Conservation (phyloP, 768 basidiomycete genomes). For the Lactarius hengduanensis region DNA sequence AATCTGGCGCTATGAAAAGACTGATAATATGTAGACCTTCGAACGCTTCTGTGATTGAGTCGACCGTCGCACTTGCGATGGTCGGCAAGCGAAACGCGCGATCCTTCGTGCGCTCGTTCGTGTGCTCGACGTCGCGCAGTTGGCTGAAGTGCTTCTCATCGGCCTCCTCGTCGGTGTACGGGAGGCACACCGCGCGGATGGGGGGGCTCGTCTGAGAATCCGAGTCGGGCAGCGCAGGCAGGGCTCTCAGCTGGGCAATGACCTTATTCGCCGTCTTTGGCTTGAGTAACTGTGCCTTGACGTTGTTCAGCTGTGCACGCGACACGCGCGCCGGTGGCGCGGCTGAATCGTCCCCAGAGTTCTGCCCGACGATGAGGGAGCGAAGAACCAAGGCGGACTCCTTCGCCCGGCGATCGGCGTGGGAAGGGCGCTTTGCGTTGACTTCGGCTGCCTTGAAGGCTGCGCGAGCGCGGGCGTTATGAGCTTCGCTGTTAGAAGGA, state of each 20-base stretch:
- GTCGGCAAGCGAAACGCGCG: conserved; percentile 31
- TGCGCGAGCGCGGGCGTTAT: conserved; percentile 1
- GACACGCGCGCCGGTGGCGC: conserved; percentile 42
- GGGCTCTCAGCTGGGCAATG: conserved; percentile 63
- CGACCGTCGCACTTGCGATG: conserved; percentile 49
- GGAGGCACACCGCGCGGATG: conserved; percentile 78
- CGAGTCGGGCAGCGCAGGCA: conserved; percentile 49
- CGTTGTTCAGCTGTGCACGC: conserved; percentile 55
- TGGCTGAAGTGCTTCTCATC: conserved; percentile 58
- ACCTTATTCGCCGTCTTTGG: conserved; percentile 69
- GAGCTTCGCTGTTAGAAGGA: conserved; percentile 8
- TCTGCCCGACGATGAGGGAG: conserved; percentile 62
- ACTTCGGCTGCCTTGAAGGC: neutral
- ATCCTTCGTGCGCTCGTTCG: conserved; percentile 5
- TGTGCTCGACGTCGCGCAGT: conserved; percentile 34
- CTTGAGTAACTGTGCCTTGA: conserved; percentile 65
- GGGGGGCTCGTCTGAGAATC: conserved; percentile 40
- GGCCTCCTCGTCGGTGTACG: conserved; percentile 59
- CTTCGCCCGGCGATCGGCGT: conserved; percentile 60
- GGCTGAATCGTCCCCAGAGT: conserved; percentile 23
- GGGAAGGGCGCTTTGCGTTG: conserved; percentile 21
- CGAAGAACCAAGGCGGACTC: conserved; percentile 63
- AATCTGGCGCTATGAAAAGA: conserved; percentile 56
- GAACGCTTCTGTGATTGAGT: conserved; percentile 50
- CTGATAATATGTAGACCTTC: conserved; percentile 61